These are phyloP conservation scores for Schizonepeta tenuifolia DNA, from an alignment of 257 asterid species.

Conservation along the genomic window DNA sequence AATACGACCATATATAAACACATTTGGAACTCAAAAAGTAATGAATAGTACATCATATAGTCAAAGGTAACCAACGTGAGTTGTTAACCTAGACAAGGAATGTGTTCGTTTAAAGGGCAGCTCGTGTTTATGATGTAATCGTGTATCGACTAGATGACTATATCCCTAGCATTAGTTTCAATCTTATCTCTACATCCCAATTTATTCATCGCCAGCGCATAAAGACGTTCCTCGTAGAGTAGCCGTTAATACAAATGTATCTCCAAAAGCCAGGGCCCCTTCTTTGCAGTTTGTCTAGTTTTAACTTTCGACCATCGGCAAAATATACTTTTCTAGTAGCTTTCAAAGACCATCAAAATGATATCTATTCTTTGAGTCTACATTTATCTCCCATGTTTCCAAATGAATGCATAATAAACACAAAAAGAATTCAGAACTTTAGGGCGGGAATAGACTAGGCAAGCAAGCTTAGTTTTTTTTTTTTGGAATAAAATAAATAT, in stretches of 20 bases:
- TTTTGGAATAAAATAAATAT: no score
- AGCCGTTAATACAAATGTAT: neutral
- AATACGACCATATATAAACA: no score
- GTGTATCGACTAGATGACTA: neutral
- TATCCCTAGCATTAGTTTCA: constrained; percentile 1
- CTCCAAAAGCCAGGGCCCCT: neutral
- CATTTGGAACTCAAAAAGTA: neutral
- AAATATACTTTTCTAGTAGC: neutral
- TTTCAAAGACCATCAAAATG: neutral
- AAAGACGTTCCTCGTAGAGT: no score
- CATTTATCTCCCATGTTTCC: neutral
- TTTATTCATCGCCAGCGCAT: neutral
- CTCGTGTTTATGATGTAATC: neutral
- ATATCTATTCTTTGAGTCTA: neutral
- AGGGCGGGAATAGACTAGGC: neutral
- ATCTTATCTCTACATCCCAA: constrained; percentile 8
- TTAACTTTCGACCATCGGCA: neutral
- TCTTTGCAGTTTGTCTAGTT: neutral
- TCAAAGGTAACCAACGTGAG: neutral
- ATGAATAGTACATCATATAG: neutral
- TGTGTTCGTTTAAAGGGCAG: neutral
- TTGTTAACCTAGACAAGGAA: neutral
- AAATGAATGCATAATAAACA: constrained; percentile 11
- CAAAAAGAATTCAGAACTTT: neutral
- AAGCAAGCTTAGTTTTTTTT: neutral